phyloP scores from a whole-genome alignment of 2,329 filamentous ascomycete genomes.

The Erysiphe neolycopersici region DNA sequence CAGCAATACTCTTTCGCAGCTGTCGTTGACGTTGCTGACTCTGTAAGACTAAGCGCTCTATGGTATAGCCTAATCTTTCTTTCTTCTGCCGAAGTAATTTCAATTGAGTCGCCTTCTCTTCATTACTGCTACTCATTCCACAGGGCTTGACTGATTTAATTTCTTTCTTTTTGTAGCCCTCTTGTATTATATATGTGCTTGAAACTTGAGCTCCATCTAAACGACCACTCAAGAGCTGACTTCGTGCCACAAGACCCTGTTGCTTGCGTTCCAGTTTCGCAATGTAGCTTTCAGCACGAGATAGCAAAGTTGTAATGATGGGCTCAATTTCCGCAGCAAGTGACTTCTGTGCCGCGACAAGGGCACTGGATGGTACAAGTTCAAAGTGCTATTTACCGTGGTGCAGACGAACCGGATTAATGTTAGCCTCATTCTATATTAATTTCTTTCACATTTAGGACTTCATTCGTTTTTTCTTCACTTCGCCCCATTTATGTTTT shows the following conservation, averaged over 20 bases:
- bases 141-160: background rate
- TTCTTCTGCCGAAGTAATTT: conserved; percentile 41
- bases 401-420: no score
- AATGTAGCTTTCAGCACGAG: conserved; percentile 33
- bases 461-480: no score
- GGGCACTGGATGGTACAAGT: conserved; percentile 37
- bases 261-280: conserved; percentile 40
- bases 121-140: background rate
- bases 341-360: conserved; percentile 34
- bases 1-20: conserved; percentile 44
- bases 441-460: no score
- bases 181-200: conserved; percentile 11
- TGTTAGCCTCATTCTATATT: no score
- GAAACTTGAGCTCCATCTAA: conserved; percentile 19
- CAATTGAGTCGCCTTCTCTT: conserved; percentile 17
- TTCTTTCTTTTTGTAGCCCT: background rate
- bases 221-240: conserved; percentile 37
- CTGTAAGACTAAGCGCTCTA: conserved; percentile 40
- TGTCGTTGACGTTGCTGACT: conserved; percentile 41
- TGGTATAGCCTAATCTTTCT: conserved; percentile 41
- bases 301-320: conserved; percentile 37
- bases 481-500: no score
- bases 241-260: conserved; percentile 35
- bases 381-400: conserved; percentile 33
- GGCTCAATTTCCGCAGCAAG: conserved; percentile 44